Evolutionary conservation across 306 rosid genomes (phyloP).

Genomic region (Ceratonia siliqua): DNA sequence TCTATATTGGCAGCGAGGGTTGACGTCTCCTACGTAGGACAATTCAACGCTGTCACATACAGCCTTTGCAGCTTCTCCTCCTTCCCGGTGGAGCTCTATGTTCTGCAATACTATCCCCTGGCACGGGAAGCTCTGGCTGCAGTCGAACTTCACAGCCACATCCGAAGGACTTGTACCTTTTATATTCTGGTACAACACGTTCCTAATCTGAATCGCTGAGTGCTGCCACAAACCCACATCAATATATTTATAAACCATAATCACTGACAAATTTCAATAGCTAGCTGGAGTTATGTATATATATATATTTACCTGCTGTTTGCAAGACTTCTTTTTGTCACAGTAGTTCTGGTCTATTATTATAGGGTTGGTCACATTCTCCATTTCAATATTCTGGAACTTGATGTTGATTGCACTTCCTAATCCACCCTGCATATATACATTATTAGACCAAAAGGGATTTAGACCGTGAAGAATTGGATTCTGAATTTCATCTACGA

Average conservation of each 20-base stretch:
- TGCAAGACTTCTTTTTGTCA: slow-evolving; percentile 55
- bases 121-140: slow-evolving; percentile 64
- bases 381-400: slow-evolving; percentile 65
- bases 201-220: slow-evolving; percentile 57
- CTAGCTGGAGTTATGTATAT: neutral
- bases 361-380: slow-evolving; percentile 63
- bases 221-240: slow-evolving; percentile 25
- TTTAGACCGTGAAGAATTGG: neutral
- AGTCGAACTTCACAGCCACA: slow-evolving; percentile 64
- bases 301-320: slow-evolving; percentile 44
- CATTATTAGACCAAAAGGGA: neutral
- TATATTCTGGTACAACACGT: slow-evolving; percentile 75
- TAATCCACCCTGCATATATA: slow-evolving; percentile 66
- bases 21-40: slow-evolving; percentile 41
- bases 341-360: slow-evolving; percentile 76
- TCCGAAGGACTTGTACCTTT: slow-evolving; percentile 69
- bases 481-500: neutral
- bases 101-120: slow-evolving; percentile 51
- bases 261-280: too few species aligned
- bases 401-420: slow-evolving; percentile 67
- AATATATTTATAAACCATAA: neutral
- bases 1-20: slow-evolving; percentile 50
- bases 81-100: slow-evolving; percentile 38
- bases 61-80: slow-evolving; percentile 39
- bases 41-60: slow-evolving; percentile 49